A percentile compares a stretch with the other conserved stretches of the same genome.
Conservation (phyloP, 257 asterid genomes). For the Solanum pimpinellifolium region DNA sequence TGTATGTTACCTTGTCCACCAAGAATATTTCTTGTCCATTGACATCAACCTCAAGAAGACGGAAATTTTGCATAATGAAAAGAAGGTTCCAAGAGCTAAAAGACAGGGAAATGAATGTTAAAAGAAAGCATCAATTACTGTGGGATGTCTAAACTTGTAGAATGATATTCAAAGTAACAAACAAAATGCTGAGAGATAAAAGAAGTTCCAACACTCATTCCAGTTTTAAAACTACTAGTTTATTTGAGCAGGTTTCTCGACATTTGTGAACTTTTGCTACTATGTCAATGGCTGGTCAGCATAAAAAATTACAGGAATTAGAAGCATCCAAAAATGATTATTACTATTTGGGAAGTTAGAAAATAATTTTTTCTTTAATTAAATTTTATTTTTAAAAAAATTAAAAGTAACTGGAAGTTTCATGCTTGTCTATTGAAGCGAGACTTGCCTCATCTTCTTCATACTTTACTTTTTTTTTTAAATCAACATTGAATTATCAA, state of each 20-base stretch:
- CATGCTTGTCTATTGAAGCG: neutral
- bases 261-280: neutral
- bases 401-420: too few relatives aligned
- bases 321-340: constrained; percentile 17
- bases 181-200: neutral
- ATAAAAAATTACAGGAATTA: constrained; percentile 20
- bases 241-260: neutral
- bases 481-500: neutral
- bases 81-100: neutral
- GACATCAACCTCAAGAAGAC: constrained; percentile 50
- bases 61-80: constrained; percentile 13
- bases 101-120: neutral
- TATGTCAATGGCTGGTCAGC: constrained; percentile 9
- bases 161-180: neutral
- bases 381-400: too few relatives aligned
- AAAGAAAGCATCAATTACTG: neutral
- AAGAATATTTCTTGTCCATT: constrained; percentile 51
- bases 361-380: neutral
- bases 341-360: neutral
- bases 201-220: neutral
- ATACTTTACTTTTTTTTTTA: neutral
- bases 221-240: neutral
- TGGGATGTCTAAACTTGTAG: neutral
- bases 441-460: neutral
- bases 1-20: constrained; percentile 30